Base-by-base conservation (phyloP, 495 filamentous ascomycete genomes). In the Talaromyces proteolyticus region DNA sequence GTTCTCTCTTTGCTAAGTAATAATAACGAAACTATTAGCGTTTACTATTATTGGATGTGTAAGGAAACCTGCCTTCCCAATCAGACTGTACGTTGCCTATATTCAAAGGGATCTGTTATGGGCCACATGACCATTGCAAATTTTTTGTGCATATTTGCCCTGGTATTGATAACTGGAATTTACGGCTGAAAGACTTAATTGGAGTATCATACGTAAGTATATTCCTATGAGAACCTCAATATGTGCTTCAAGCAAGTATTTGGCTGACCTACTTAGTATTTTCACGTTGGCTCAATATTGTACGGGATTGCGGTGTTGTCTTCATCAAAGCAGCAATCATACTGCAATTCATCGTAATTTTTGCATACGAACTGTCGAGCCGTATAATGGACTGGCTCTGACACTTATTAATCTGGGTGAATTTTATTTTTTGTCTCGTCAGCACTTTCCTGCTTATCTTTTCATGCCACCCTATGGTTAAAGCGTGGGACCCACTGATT, bases 131-230 rank as follows among this genome's bases (percentile, higher is more conserved):
- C n/a, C n/a, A n/a, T n/a, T n/a, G n/a, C n/a, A n/a, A n/a, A n/a
- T n/a, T 54, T 11, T 58, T 63, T 24, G 29, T 60, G 11, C 20
- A 58, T 17, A 55, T 58, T 16, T 63, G 60, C 54, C 56, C 57
- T 24, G 45, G 55, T 23, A 26, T 63, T 6, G 29, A 34, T 1
- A 8, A 34, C 2, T 8, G 4, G 1, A 34, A 34, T 34, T 10
- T 34, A 14, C 29, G 8, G 29, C 1, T 34, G 8, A 4, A 1
- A 10, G 14, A 8, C 14, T 34, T 34, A 8, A 34, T 10, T 10
- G 14, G 2, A 34, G 14, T 34, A 34, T 14, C 14, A 34, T 10
- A 34, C 14, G 29, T 34, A 4, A 34, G 29, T 2, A 34, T 8
- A 34, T 10, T 34, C 14, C n/a, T n/a, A n/a, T n/a, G n/a, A n/a